A percentile compares a stretch with the other conserved stretches of the same genome.
phyloP scores from a whole-genome alignment of 768 basidiomycete genomes.

The Serendipita vermifera region DNA sequence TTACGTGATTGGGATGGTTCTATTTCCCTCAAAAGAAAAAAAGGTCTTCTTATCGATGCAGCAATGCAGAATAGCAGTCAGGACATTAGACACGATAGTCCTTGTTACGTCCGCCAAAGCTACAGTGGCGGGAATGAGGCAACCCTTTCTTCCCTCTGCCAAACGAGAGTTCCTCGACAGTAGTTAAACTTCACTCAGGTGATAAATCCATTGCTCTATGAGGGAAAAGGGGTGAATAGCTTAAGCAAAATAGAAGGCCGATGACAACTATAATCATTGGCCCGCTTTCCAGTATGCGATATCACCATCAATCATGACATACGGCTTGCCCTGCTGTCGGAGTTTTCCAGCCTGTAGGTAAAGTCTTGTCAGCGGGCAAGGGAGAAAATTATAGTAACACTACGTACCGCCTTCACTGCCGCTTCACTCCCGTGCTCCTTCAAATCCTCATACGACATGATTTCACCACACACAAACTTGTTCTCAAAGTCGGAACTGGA shows the following conservation, averaged over 20 bases:
- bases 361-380: neutral
- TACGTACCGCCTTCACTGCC: slow-evolving; percentile 71
- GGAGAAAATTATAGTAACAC: neutral
- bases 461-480: slow-evolving; percentile 95
- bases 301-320: slow-evolving; percentile 82
- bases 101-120: too few relatives aligned
- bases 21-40: too few relatives aligned
- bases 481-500: slow-evolving; percentile 88
- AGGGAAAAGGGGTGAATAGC: too few relatives aligned
- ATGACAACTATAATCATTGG: slow-evolving; percentile 21
- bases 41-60: too few relatives aligned
- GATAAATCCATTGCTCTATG: too few relatives aligned
- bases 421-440: slow-evolving; percentile 83
- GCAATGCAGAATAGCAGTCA: too few relatives aligned
- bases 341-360: slow-evolving; percentile 55
- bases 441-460: slow-evolving; percentile 84
- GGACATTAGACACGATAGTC: too few relatives aligned
- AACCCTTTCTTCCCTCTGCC: too few relatives aligned
- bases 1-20: too few relatives aligned
- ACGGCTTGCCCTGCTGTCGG: slow-evolving; percentile 92
- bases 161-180: too few relatives aligned
- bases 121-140: too few relatives aligned
- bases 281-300: slow-evolving; percentile 90
- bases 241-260: neutral
- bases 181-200: too few relatives aligned